phyloP scores from a whole-genome alignment of 2,329 filamentous ascomycete species.

The Colletotrichum plurivorum region DNA sequence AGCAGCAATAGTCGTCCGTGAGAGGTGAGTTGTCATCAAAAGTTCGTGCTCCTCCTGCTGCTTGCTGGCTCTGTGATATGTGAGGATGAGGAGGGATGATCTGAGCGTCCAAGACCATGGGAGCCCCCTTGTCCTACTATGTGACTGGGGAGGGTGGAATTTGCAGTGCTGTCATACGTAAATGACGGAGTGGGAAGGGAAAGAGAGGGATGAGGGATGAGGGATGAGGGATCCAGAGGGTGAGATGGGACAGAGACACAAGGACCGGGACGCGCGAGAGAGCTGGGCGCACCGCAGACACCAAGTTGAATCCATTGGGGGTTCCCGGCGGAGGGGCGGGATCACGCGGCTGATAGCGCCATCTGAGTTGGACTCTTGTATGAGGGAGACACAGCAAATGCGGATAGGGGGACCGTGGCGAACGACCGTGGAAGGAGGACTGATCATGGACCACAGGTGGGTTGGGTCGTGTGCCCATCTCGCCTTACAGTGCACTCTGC shows the following conservation, averaged over 20 bases:
- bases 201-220: not conserved
- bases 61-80: not conserved
- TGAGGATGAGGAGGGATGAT: not conserved
- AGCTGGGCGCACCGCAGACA: not conserved
- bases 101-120: not conserved
- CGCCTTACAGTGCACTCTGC: not conserved
- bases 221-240: not conserved
- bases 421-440: not conserved
- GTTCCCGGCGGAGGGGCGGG: conserved; percentile 1
- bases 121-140: not conserved
- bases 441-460: conserved; percentile 1
- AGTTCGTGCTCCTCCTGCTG: not conserved
- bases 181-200: too few species aligned
- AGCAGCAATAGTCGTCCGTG: not conserved
- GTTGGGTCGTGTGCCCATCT: not conserved
- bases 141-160: not conserved
- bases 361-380: conserved; percentile 18
- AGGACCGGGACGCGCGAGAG: not conserved
- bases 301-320: not conserved
- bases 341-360: conserved; percentile 30
- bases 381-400: conserved; percentile 3
- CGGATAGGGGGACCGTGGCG: not conserved
- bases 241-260: not conserved
- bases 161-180: too few species aligned
- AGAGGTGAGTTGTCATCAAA: not conserved